Evolutionary conservation across 257 asterid species (phyloP), one percentile per base, ranked within the genome.

Genomic region (Solanum rostratum): DNA sequence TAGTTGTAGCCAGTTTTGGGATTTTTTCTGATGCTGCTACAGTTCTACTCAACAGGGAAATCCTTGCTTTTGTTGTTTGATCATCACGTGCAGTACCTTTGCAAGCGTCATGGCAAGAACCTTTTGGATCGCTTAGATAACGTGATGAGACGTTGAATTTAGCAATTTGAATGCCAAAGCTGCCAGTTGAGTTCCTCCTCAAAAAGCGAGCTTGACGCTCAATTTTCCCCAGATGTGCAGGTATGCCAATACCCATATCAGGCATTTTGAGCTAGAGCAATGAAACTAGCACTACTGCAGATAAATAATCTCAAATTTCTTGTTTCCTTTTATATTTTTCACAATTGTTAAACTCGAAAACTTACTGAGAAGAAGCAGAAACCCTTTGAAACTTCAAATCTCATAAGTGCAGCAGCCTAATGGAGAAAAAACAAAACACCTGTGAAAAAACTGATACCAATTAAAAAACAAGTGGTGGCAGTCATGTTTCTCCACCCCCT

Each of bases 101-200:
- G 63, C 82, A 76, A 10, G 45, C 39, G n/a, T 83, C 85, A 54
- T 83, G 85, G 29, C 85, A 83, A 13, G 85, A 83, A 52, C 80
- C 79, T 41, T 49, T 29, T 83, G 85, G 85, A 29, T 22, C 52
- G 14, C 88, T 81, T 71, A 89, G 92, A 43, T 89, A 85, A 57
- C 86, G 87, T 9, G 93, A 91, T 41, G 78, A 30, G 14, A 90
- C 87, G 65, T 16, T 85, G 74, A 53, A 86, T 73, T 85, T 60
- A 54, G 16, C 78, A 53, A 79, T 82, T 84, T 62, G 84, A 74
- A 76, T 45, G 68, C 16, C 68, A 5, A 54, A 80, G 81, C 78
- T 85, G 39, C 90, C 89, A 0, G 89, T 90, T 16, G 91, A 90
- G 80, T 85, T 65, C 68, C 92, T 87, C 50, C 92, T 86, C 68